phyloP scores from a whole-genome alignment of 129 eudicot species.

The Centaurea solstitialis region DNA sequence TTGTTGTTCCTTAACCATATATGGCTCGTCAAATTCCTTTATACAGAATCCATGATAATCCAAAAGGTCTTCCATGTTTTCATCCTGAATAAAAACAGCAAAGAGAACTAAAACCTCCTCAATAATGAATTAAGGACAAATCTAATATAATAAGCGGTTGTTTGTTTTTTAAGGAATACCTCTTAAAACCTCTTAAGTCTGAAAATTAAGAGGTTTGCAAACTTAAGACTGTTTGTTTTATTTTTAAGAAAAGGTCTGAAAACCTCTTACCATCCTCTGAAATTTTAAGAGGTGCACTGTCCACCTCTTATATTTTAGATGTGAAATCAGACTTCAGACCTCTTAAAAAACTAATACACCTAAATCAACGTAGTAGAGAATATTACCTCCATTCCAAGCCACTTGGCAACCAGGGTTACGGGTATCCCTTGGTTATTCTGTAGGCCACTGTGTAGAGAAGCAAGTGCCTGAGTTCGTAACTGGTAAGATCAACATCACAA shows the following conservation, averaged over 20 bases:
- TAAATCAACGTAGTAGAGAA: slow-evolving; percentile 13
- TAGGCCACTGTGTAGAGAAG: slow-evolving; percentile 82
- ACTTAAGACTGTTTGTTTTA: no score
- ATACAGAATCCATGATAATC: slow-evolving; percentile 83
- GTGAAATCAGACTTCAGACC: no score
- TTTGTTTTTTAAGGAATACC: no score
- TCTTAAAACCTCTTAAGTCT: no score
- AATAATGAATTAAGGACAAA: background rate
- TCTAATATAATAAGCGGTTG: no score
- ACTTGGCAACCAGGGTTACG: slow-evolving; percentile 65
- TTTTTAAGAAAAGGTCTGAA: no score
- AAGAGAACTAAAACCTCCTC: slow-evolving; percentile 3
- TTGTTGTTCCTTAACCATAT: slow-evolving; percentile 88
- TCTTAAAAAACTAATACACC: no score
- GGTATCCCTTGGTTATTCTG: slow-evolving; percentile 94
- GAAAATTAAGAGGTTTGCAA: no score
- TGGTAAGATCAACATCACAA: slow-evolving; percentile 39
- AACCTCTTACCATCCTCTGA: no score
- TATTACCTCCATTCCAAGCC: slow-evolving; percentile 99
- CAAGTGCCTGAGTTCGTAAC: slow-evolving; percentile 95
- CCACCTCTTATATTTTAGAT: no score
- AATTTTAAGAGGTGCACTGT: no score
- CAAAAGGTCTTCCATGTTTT: slow-evolving; percentile 69
- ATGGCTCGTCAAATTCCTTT: slow-evolving; percentile 86
- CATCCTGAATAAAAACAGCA: slow-evolving; percentile 50